These are phyloP conservation scores for Hericium rajendrae DNA, from an alignment of 768 basidiomycete species.

Conservation along the genomic window DNA sequence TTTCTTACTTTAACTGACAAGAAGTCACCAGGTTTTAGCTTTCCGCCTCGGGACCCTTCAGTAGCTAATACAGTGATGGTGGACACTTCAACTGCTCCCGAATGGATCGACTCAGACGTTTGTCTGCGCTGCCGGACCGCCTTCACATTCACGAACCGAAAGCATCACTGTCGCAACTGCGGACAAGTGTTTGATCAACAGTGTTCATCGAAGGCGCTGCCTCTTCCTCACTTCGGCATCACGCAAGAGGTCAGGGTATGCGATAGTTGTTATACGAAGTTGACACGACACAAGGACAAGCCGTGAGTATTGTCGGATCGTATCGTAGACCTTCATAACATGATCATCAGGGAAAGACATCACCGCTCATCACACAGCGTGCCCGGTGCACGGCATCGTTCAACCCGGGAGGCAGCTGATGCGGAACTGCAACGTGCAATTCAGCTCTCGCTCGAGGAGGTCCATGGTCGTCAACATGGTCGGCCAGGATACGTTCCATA, in stretches of 20 bases:
- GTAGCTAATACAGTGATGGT: conserved; percentile 76
- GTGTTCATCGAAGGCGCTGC: conserved; percentile 77
- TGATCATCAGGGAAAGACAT: conserved; percentile 20
- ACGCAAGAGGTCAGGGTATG: conserved; percentile 89
- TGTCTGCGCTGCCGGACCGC: conserved; percentile 87
- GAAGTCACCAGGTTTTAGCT: conserved; percentile 52
- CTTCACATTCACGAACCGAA: conserved; percentile 92
- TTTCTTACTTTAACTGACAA: neutral
- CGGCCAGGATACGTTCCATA: conserved; percentile 64
- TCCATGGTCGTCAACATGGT: conserved; percentile 31
- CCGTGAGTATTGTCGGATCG: conserved; percentile 28
- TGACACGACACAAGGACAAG: conserved; percentile 55
- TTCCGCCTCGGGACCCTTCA: conserved; percentile 71
- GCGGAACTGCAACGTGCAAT: conserved; percentile 92
- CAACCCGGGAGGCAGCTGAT: conserved; percentile 59
- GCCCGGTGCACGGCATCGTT: conserved; percentile 43
- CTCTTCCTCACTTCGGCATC: conserved; percentile 91
- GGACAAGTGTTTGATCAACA: conserved; percentile 93
- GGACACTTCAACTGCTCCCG: conserved; percentile 84
- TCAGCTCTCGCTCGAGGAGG: conserved; percentile 79
- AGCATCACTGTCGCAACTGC: conserved; percentile 98
- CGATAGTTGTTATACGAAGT: conserved; percentile 78
- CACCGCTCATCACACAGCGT: conserved; percentile 49
- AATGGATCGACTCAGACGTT: conserved; percentile 95
- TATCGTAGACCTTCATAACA: neutral